Percentiles rank a stretch among this genome's conserved stretches.
phyloP scores from a whole-genome alignment of 2,329 filamentous ascomycete genomes.

The Graphium sp. region DNA sequence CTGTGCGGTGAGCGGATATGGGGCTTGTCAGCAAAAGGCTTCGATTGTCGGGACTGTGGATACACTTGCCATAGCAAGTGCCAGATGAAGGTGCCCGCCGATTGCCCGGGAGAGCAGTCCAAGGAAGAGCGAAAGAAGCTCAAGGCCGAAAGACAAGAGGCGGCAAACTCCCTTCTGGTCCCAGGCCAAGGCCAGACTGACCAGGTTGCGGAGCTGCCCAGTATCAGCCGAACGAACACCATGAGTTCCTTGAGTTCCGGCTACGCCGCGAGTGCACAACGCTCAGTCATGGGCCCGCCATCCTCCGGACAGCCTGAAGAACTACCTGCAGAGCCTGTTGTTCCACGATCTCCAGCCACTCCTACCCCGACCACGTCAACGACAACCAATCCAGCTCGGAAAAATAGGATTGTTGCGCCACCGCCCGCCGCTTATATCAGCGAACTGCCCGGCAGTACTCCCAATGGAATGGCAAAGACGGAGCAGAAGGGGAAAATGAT shows the following conservation, averaged over 20 bases:
- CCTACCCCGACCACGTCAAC: constrained; percentile 9
- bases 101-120: constrained; percentile 82
- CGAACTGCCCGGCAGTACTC: constrained; percentile 37
- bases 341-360: constrained; percentile 10
- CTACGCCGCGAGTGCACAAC: constrained; percentile 62
- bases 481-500: constrained; percentile 70
- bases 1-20: constrained; percentile 93
- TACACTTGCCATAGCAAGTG: constrained; percentile 98
- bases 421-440: constrained; percentile 70
- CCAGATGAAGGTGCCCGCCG: constrained; percentile 94
- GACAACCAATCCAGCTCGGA: constrained; percentile 22
- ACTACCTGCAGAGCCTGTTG: constrained; percentile 11
- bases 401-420: constrained; percentile 68
- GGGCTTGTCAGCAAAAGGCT: constrained; percentile 91
- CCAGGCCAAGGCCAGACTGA: constrained; percentile 27
- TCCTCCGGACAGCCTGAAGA: constrained; percentile 31
- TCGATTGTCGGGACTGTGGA: constrained; percentile 89
- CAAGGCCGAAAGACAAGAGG: constrained; percentile 70
- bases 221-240: constrained; percentile 65
- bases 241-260: constrained; percentile 83
- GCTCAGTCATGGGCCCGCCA: constrained; percentile 56
- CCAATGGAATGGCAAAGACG: constrained; percentile 21
- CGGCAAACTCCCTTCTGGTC: constrained; percentile 45
- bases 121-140: constrained; percentile 95
- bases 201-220: constrained; percentile 45